phyloP scores from a whole-genome alignment of 805 yeast species.

The Clavispora vitiphila region DNA sequence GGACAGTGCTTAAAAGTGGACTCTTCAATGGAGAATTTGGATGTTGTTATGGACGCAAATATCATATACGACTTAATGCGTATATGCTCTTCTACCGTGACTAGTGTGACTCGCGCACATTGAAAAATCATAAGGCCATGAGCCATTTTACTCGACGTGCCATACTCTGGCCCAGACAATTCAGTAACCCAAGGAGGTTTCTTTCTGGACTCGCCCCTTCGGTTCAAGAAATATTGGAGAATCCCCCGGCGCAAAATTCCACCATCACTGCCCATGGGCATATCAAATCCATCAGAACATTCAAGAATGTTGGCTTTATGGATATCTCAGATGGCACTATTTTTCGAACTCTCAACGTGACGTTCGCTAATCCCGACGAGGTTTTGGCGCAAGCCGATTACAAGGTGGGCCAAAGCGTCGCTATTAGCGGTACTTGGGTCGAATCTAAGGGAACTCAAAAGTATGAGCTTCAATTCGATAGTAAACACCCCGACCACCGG shows the following conservation, averaged over 20 bases:
- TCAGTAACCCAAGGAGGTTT: neutral
- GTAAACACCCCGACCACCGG: constrained; percentile 21
- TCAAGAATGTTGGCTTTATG: constrained; percentile 75
- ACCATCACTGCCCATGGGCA: constrained; percentile 53
- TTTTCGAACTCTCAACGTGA: constrained; percentile 47
- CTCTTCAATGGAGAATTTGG: too few relatives aligned
- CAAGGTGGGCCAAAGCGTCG: constrained; percentile 45
- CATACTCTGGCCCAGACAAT: neutral
- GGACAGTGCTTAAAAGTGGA: too few relatives aligned
- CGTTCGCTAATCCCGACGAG: constrained; percentile 23
- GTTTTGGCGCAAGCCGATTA: constrained; percentile 25
- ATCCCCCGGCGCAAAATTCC: constrained; percentile 18
- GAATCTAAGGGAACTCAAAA: constrained; percentile 30
- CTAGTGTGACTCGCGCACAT: neutral
- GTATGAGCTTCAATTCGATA: constrained; percentile 25
- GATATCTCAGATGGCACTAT: constrained; percentile 79
- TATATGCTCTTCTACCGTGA: too few relatives aligned
- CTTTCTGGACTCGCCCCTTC: constrained; percentile 8
- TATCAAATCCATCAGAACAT: constrained; percentile 61
- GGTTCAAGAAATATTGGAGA: constrained; percentile 6
- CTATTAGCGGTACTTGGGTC: constrained; percentile 28
- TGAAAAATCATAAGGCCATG: neutral
- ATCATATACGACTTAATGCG: too few relatives aligned
- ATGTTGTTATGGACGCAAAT: too few relatives aligned
- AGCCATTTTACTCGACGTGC: neutral